These are phyloP conservation scores for Lachnellula occidentalis DNA, from an alignment of 2,329 filamentous ascomycete species.

Conservation along the genomic window DNA sequence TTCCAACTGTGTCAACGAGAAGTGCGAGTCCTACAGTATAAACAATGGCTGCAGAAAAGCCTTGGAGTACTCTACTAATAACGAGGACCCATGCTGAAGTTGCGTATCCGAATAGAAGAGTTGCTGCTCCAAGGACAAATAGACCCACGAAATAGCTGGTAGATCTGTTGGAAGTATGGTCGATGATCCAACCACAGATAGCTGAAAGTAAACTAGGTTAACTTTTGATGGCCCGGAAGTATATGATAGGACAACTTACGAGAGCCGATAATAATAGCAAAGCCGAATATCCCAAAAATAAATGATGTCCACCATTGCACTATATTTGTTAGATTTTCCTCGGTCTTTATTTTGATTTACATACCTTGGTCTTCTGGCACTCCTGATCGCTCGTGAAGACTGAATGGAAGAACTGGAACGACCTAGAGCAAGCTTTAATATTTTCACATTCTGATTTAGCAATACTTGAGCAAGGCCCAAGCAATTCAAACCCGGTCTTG, in stretches of 20 bases:
- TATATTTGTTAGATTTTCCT: background rate
- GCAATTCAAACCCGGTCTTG: background rate
- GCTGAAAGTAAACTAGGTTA: background rate
- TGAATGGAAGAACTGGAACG: slow-evolving; percentile 1
- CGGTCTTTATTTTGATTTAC: background rate
- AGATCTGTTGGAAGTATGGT: background rate
- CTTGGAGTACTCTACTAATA: slow-evolving; percentile 59
- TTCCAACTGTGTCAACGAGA: slow-evolving; percentile 63
- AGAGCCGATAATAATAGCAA: slow-evolving; percentile 7
- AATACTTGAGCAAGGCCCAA: background rate
- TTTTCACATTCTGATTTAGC: background rate
- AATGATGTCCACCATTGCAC: slow-evolving; percentile 12
- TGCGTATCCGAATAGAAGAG: slow-evolving; percentile 60
- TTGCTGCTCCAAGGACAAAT: slow-evolving; percentile 40
- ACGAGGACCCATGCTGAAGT: slow-evolving; percentile 55
- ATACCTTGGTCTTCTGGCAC: background rate
- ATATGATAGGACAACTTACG: background rate
- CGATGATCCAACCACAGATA: background rate
- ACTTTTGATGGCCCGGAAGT: too few species aligned
- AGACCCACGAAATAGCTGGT: slow-evolving; percentile 56
- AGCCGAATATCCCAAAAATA: slow-evolving; percentile 8
- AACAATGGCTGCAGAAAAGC: slow-evolving; percentile 61
- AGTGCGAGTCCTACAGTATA: slow-evolving; percentile 68
- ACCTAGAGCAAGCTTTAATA: background rate
- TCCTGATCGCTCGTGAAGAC: background rate